These are phyloP conservation scores for Penicillium sp. DNA, from an alignment of 2,329 filamentous ascomycete species.

Conservation along the genomic window DNA sequence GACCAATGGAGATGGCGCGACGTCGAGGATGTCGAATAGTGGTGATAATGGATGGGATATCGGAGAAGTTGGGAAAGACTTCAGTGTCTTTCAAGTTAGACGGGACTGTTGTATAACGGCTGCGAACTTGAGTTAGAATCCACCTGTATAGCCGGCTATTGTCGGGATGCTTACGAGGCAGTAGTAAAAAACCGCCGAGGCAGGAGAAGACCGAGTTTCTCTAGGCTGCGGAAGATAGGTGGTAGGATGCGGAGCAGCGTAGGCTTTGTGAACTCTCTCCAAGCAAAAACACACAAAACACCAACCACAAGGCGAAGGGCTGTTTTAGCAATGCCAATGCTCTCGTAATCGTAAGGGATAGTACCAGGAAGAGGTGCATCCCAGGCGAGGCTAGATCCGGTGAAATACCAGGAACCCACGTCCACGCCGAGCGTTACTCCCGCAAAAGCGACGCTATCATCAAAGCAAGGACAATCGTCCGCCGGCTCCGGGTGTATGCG, in stretches of 20 bases:
- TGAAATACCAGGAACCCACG: slow-evolving; percentile 81
- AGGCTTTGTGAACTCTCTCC: slow-evolving; percentile 90
- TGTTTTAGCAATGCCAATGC: slow-evolving; percentile 68
- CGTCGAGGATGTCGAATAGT: slow-evolving; percentile 79
- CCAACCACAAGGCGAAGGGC: slow-evolving; percentile 74
- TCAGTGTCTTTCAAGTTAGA: slow-evolving; percentile 77
- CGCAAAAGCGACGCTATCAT: slow-evolving; percentile 92
- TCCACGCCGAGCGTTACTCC: slow-evolving; percentile 87
- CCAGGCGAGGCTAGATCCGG: slow-evolving; percentile 59
- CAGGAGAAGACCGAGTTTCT: slow-evolving; percentile 76
- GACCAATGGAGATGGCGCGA: slow-evolving; percentile 85
- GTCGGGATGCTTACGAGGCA: slow-evolving; percentile 65
- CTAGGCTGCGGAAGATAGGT: slow-evolving; percentile 83
- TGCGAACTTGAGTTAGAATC: slow-evolving; percentile 46
- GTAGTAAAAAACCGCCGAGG: slow-evolving; percentile 90
- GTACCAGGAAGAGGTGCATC: slow-evolving; percentile 60
- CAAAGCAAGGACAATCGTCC: slow-evolving; percentile 95
- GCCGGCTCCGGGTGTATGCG: slow-evolving; percentile 93
- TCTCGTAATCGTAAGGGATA: slow-evolving; percentile 67
- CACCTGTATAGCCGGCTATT: slow-evolving; percentile 8
- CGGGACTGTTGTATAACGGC: slow-evolving; percentile 78
- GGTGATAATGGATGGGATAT: slow-evolving; percentile 79
- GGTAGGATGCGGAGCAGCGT: slow-evolving; percentile 76
- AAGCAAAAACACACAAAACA: slow-evolving; percentile 81
- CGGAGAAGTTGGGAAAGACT: slow-evolving; percentile 84